These are phyloP conservation scores for Cucurbita moschata DNA, from an alignment of 306 rosid genomes.

Conservation along the genomic window DNA sequence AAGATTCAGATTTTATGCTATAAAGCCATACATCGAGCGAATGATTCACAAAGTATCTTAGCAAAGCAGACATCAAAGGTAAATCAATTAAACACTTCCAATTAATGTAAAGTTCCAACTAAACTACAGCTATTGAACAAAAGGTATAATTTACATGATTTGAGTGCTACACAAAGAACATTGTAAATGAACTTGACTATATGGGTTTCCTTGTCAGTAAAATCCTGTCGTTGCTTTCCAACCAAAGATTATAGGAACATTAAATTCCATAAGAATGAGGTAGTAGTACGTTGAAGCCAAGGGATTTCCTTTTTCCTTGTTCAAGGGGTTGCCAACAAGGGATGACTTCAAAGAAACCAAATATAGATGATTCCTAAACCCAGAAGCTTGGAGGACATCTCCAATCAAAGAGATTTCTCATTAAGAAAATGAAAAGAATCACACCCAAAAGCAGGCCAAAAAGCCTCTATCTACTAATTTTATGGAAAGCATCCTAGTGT, in stretches of 20 bases:
- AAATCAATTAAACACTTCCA: not conserved
- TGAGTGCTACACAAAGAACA: not conserved
- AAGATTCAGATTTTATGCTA: not conserved
- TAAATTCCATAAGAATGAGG: not conserved
- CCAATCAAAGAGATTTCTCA: not conserved
- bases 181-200: not conserved
- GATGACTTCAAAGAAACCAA: not conserved
- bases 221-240: not conserved
- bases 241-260: not conserved
- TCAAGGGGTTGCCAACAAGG: not conserved
- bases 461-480: not conserved
- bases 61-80: not conserved
- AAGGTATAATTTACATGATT: not conserved
- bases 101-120: not conserved
- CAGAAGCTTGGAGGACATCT: not conserved
- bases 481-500: not conserved
- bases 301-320: not conserved
- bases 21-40: not conserved
- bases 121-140: not conserved
- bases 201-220: not conserved
- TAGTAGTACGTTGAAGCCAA: not conserved
- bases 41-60: not conserved
- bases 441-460: not conserved
- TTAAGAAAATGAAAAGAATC: not conserved
- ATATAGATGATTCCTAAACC: not conserved